Evolutionary conservation across 23 red algal species (phyloP).

Genomic region (Agarophyton chilense): DNA sequence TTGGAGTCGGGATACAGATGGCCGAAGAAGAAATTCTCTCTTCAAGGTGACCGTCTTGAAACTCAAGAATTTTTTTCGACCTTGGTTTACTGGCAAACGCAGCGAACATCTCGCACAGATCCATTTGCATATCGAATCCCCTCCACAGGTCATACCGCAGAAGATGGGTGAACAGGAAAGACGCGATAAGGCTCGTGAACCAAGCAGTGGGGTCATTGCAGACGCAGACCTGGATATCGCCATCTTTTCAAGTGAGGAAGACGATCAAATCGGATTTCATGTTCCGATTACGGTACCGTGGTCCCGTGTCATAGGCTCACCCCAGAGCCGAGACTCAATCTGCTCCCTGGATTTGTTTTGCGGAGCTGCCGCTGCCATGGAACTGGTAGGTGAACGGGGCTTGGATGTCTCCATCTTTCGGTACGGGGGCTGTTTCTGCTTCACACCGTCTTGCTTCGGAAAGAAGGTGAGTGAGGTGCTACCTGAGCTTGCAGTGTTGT

Average conservation of each 20-base stretch:
- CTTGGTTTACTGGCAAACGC: neutral
- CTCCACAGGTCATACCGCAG: slow-evolving; percentile 4
- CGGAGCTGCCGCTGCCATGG: no score
- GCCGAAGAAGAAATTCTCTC: slow-evolving; percentile 13
- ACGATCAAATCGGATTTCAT: neutral
- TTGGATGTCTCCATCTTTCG: no score
- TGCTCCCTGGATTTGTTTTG: neutral
- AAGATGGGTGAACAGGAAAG: slow-evolving; percentile 10
- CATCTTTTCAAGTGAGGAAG: neutral
- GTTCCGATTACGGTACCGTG: neutral
- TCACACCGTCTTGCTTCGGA: no score
- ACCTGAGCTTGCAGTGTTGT: no score
- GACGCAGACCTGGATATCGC: no score
- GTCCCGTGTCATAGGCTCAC: neutral
- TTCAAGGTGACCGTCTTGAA: neutral
- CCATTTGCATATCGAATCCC: slow-evolving; percentile 25
- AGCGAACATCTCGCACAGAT: neutral
- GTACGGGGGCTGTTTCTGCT: no score
- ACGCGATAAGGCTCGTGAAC: neutral
- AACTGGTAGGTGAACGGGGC: no score
- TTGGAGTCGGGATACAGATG: slow-evolving; percentile 1
- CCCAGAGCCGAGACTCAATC: neutral
- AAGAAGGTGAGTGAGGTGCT: no score
- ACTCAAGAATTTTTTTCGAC: neutral
- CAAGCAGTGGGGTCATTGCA: no score